A percentile compares a stretch with the other conserved stretches of the same genome.
Conservation (phyloP, 129 eudicot species). For the Lonicera japonica region DNA sequence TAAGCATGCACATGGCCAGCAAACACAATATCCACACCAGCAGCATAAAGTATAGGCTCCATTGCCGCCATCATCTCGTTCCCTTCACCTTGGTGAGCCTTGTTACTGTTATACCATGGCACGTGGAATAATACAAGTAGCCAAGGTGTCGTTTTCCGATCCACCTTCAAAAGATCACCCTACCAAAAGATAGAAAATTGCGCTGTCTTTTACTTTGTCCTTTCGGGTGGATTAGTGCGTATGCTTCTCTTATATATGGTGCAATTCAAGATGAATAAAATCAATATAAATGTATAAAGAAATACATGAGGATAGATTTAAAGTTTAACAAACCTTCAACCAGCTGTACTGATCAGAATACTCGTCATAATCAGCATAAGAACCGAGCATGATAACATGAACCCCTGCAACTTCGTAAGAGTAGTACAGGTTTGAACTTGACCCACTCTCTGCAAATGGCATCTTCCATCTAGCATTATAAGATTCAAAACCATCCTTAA, state of each 20-base stretch:
- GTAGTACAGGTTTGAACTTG: slow-evolving; percentile 73
- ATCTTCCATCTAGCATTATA: slow-evolving; percentile 94
- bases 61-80: slow-evolving; percentile 74
- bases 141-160: slow-evolving; percentile 84
- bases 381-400: slow-evolving; percentile 92
- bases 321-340: slow-evolving; percentile 61
- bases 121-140: slow-evolving; percentile 75
- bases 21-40: slow-evolving; percentile 85
- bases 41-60: slow-evolving; percentile 83
- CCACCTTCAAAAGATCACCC: slow-evolving; percentile 79
- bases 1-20: slow-evolving; percentile 99
- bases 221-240: no score
- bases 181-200: no score
- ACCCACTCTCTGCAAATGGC: slow-evolving; percentile 97
- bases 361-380: slow-evolving; percentile 68
- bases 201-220: no score
- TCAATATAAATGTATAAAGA: neutral
- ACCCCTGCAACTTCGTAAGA: slow-evolving; percentile 88
- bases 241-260: no score
- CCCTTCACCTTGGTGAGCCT: slow-evolving; percentile 91
- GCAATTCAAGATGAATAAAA: no score
- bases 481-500: slow-evolving; percentile 54
- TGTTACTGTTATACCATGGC: slow-evolving; percentile 94
- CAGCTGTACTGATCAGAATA: slow-evolving; percentile 77
- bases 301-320: neutral